Evolutionary conservation across 129 eudicot genomes (phyloP), one percentile per base, ranked within the genome.

Genomic region (Glebionis coronaria): DNA sequence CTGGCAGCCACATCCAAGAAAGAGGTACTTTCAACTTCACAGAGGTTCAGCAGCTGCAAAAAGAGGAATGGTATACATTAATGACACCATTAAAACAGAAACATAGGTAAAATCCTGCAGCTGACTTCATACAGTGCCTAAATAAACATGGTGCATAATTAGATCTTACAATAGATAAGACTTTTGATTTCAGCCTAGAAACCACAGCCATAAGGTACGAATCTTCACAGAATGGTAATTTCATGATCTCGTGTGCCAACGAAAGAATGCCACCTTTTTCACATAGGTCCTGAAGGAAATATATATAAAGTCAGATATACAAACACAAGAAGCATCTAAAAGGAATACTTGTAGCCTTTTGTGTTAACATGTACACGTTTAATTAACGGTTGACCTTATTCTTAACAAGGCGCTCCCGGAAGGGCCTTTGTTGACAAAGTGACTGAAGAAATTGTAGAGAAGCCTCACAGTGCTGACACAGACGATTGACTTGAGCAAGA

Each of bases 1-100:
- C 87, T 83, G 75, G 95, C 95, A 79, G 88, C 91, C 77, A 82
- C 99, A 76, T 94, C 99, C 78, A 94, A 74, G 86, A 84, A 94
- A 57, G 99, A 89, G 4, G 83, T 76, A 63, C 90, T 87, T 77
- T 94, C 99, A 16, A 87, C 87, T 83, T 94, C 99, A 70, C 99
- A 94, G 18, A 94, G 97, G 67, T 84, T 77, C 87, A 89, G 78
- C 59, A 94, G 82, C 99, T 94, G 85, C 87, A 90, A 53, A 68
- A 79, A 71, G 55, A 70, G 56, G 56, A 25, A 38, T 59, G 9
- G 58, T 71, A 58, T 56, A 62, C 60, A 66, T 80, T 49, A 76
- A 44, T 50, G 12, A 61, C 12, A 52, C 52, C 56, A 42, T 65
- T 57, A 56, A 44, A 6, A 35, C 42, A 35, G 42, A 35, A 6